Conservation (phyloP, 805 yeast species). For the Yarrowia deformans region DNA sequence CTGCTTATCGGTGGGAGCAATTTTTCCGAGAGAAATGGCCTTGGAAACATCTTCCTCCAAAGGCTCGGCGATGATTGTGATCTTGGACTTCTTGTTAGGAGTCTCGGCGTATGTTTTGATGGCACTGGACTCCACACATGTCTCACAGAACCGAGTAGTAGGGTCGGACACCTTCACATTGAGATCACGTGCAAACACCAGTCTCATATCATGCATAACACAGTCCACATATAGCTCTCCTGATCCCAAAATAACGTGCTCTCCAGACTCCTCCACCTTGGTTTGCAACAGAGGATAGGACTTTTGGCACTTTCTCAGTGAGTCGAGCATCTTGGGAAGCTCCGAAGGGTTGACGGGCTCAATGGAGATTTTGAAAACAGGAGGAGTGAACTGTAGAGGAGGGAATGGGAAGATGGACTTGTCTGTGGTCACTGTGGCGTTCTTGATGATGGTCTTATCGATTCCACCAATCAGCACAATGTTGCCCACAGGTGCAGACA, state of each 20-base stretch:
- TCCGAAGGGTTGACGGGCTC: slow-evolving; percentile 85
- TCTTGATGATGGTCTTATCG: slow-evolving; percentile 61
- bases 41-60: slow-evolving; percentile 60
- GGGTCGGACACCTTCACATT: slow-evolving; percentile 88
- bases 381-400: slow-evolving; percentile 52
- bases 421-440: slow-evolving; percentile 60
- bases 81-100: slow-evolving; percentile 59
- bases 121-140: slow-evolving; percentile 69
- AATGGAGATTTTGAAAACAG: slow-evolving; percentile 80
- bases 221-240: slow-evolving; percentile 93
- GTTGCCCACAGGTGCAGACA: slow-evolving; percentile 67
- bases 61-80: slow-evolving; percentile 82
- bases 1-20: slow-evolving; percentile 42
- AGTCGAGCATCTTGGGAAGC: slow-evolving; percentile 73
- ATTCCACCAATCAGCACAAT: slow-evolving; percentile 73
- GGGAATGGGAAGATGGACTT: slow-evolving; percentile 49
- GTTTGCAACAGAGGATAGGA: slow-evolving; percentile 71
- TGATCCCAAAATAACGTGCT: slow-evolving; percentile 76
- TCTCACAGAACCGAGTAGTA: slow-evolving; percentile 77
- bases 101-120: slow-evolving; percentile 71
- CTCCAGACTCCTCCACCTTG: slow-evolving; percentile 89
- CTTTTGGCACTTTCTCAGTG: slow-evolving; percentile 66
- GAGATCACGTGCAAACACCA: slow-evolving; percentile 61
- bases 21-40: slow-evolving; percentile 63
- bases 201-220: slow-evolving; percentile 75